A percentile compares a stretch with the other conserved stretches of the same genome.
These are phyloP conservation scores for Leishmania guyanensis DNA, from an alignment of 208 protist species.

Conservation along the genomic window DNA sequence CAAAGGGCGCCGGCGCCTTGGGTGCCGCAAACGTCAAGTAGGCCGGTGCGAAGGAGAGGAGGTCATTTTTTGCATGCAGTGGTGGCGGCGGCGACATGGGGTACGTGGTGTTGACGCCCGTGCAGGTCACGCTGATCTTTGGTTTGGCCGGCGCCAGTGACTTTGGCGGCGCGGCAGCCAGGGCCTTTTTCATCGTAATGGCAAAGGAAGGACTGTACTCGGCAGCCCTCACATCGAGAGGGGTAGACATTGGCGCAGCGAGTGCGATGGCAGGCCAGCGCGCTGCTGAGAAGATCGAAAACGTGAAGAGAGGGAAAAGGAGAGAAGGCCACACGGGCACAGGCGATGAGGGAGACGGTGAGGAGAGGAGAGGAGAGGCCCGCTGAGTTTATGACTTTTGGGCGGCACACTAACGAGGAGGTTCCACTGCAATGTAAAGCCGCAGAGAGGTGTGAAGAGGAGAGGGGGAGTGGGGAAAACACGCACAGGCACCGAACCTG, in stretches of 20 bases:
- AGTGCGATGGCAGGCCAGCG: background rate
- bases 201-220: conserved; percentile 25
- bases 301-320: background rate
- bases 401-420: background rate
- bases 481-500: background rate
- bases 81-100: conserved; percentile 21
- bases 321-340: background rate
- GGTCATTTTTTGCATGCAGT: background rate
- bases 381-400: background rate
- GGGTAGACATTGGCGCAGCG: background rate
- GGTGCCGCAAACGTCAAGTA: background rate
- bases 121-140: conserved; percentile 52
- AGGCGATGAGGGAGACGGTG: background rate
- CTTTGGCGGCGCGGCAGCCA: conserved; percentile 5
- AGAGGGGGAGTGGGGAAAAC: background rate
- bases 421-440: background rate
- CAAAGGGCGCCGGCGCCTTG: background rate
- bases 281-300: background rate
- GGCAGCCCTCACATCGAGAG: conserved; percentile 13
- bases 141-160: conserved; percentile 20
- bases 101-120: conserved; percentile 37
- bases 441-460: background rate
- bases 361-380: background rate
- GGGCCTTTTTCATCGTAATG: background rate
- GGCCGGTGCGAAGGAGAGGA: background rate